Evolutionary conservation across 352 stramenopile genomes (phyloP).

Genomic region (Pythium chondricola): DNA sequence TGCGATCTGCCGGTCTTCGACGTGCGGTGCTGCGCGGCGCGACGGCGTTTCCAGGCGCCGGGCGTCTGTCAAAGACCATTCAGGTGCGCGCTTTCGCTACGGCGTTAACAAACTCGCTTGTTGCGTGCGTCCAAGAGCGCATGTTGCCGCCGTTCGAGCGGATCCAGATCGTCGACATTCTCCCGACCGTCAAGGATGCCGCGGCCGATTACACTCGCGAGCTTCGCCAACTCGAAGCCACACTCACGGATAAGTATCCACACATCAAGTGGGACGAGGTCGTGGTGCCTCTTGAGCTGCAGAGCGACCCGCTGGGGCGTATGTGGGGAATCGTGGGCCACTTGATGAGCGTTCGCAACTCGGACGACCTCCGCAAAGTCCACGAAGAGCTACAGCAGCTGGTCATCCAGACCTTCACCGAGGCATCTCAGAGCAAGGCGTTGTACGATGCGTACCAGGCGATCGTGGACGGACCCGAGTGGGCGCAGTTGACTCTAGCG

Average conservation of each 20-base stretch:
- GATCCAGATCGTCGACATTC: constrained; percentile 53
- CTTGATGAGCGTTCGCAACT: constrained; percentile 96
- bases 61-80: neutral
- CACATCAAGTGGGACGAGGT: constrained; percentile 78
- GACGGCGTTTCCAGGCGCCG: constrained; percentile 3
- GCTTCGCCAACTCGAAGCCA: constrained; percentile 37
- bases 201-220: constrained; percentile 44
- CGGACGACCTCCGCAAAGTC: constrained; percentile 88
- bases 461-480: constrained; percentile 66
- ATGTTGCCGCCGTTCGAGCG: constrained; percentile 64
- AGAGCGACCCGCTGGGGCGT: constrained; percentile 89
- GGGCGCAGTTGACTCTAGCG: constrained; percentile 40
- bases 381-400: constrained; percentile 92
- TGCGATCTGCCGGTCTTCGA: constrained; percentile 9
- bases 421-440: constrained; percentile 88
- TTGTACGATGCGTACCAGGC: constrained; percentile 89
- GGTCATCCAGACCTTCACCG: constrained; percentile 91
- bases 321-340: constrained; percentile 95
- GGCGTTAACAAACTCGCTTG: constrained; percentile 35
- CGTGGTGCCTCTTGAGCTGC: constrained; percentile 89
- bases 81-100: constrained; percentile 6
- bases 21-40: constrained; percentile 8
- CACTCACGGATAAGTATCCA: constrained; percentile 18
- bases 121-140: constrained; percentile 48
- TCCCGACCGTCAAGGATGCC: constrained; percentile 46